These are phyloP conservation scores for Pythium apleroticum DNA, from an alignment of 352 stramenopile genomes.

Conservation along the genomic window DNA sequence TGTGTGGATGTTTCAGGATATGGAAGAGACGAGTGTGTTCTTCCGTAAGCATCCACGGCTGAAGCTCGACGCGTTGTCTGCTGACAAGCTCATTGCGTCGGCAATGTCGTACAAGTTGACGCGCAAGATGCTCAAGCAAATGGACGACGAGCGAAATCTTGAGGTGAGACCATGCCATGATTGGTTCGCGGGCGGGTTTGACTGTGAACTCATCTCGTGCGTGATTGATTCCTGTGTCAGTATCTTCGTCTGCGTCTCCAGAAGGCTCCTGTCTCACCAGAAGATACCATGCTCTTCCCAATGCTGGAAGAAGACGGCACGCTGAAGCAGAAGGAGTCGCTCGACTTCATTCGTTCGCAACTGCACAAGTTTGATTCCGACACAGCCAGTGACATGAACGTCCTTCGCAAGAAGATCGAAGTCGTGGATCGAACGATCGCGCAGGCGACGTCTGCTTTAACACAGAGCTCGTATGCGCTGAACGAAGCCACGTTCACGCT, in stretches of 20 bases:
- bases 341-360: conserved; percentile 62
- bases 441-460: conserved; percentile 47
- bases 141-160: conserved; percentile 71
- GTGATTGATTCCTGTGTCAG: conserved; percentile 27
- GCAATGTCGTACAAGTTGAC: conserved; percentile 73
- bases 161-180: conserved; percentile 47
- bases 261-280: conserved; percentile 52
- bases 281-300: conserved; percentile 74
- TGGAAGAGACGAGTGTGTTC: conserved; percentile 75
- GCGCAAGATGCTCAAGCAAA: conserved; percentile 42
- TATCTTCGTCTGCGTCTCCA: conserved; percentile 74
- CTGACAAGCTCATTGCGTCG: conserved; percentile 40
- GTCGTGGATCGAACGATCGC: conserved; percentile 57
- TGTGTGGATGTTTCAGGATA: conserved; percentile 35
- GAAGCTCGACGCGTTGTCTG: conserved; percentile 36
- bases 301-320: conserved; percentile 46
- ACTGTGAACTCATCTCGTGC: not conserved
- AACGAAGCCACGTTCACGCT: conserved; percentile 65
- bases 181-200: no score
- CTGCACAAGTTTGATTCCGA: conserved; percentile 60
- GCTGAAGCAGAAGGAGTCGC: conserved; percentile 36
- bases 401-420: conserved; percentile 80
- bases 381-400: conserved; percentile 67
- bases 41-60: conserved; percentile 64
- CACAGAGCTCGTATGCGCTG: conserved; percentile 55